These are phyloP conservation scores for Leishmania amazonensis DNA, from an alignment of 208 protist species.

Conservation along the genomic window DNA sequence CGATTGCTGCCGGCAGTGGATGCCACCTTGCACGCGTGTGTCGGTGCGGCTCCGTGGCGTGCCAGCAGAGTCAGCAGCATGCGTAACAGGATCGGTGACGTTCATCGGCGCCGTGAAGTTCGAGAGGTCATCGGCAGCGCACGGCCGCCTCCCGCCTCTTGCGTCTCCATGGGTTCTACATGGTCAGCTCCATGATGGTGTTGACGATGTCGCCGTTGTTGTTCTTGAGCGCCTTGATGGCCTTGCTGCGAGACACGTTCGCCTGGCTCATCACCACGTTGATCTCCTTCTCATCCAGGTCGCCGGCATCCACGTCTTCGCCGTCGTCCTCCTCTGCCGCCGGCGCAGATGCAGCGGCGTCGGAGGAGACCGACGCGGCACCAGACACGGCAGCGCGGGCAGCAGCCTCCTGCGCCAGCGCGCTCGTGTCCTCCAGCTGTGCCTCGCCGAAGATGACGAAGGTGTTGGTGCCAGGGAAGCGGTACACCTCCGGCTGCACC, in stretches of 20 bases:
- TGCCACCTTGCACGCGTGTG: neutral
- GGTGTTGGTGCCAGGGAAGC: slow-evolving; percentile 94
- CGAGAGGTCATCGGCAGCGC: neutral
- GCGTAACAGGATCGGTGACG: neutral
- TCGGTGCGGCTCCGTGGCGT: neutral
- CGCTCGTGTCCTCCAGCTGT: slow-evolving; percentile 92
- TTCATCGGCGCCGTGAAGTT: neutral
- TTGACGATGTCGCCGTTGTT: slow-evolving; percentile 91
- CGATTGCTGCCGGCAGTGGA: neutral
- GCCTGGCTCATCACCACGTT: slow-evolving; percentile 82
- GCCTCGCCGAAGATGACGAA: slow-evolving; percentile 98
- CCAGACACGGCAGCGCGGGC: slow-evolving; percentile 67
- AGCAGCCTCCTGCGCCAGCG: slow-evolving; percentile 68
- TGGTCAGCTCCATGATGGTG: slow-evolving; percentile 87
- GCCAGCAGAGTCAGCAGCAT: neutral
- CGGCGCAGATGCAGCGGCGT: slow-evolving; percentile 27
- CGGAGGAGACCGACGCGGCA: slow-evolving; percentile 28
- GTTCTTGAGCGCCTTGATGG: slow-evolving; percentile 82
- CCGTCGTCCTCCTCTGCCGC: slow-evolving; percentile 42
- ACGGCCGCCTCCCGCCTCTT: neutral
- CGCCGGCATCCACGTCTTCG: slow-evolving; percentile 64
- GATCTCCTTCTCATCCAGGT: slow-evolving; percentile 86
- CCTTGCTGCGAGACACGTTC: slow-evolving; percentile 71
- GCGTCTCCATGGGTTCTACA: slow-evolving; percentile 34
- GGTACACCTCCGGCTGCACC: slow-evolving; percentile 96